These are phyloP conservation scores for Polygonum maritimum DNA, from an alignment of 148 eudicot species.

Conservation along the genomic window DNA sequence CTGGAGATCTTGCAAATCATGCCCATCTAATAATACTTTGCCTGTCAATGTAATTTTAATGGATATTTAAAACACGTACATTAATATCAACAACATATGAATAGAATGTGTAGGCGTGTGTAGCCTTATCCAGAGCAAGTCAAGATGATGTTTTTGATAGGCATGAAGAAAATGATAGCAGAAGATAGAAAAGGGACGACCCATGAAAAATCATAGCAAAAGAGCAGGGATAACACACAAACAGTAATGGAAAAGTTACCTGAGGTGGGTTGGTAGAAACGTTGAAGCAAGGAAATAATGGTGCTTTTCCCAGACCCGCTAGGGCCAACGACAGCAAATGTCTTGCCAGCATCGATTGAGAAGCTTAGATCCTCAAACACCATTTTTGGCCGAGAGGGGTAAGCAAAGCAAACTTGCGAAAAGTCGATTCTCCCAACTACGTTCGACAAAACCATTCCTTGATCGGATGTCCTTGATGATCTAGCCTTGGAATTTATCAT, in stretches of 20 bases:
- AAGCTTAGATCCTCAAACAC: conserved; percentile 47
- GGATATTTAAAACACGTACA: too few relatives aligned
- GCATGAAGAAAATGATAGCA: too few relatives aligned
- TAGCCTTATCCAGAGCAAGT: too few relatives aligned
- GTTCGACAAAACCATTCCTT: conserved; percentile 25
- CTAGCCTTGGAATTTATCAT: conserved; percentile 35
- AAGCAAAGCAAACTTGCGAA: conserved; percentile 39
- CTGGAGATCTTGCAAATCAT: conserved; percentile 39
- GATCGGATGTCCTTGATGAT: conserved; percentile 15
- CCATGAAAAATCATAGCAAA: too few relatives aligned
- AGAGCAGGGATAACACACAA: too few relatives aligned
- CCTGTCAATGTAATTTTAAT: conserved; percentile 18
- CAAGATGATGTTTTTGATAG: too few relatives aligned
- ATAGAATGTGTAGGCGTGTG: too few relatives aligned
- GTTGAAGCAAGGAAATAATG: conserved; percentile 48
- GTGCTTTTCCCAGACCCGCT: conserved; percentile 85
- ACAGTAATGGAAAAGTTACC: conserved; percentile 21
- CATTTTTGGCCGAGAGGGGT: conserved; percentile 50
- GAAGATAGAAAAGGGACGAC: too few relatives aligned
- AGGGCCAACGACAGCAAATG: conserved; percentile 64
- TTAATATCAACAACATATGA: too few relatives aligned
- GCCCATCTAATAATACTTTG: conserved; percentile 45
- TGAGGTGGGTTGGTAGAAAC: conserved; percentile 55
- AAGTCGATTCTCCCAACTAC: conserved; percentile 48
- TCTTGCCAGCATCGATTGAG: conserved; percentile 46